Evolutionary conservation across 1,139 yeast genomes (phyloP).

Genomic region (Kurtzmaniella quercitrusa): DNA sequence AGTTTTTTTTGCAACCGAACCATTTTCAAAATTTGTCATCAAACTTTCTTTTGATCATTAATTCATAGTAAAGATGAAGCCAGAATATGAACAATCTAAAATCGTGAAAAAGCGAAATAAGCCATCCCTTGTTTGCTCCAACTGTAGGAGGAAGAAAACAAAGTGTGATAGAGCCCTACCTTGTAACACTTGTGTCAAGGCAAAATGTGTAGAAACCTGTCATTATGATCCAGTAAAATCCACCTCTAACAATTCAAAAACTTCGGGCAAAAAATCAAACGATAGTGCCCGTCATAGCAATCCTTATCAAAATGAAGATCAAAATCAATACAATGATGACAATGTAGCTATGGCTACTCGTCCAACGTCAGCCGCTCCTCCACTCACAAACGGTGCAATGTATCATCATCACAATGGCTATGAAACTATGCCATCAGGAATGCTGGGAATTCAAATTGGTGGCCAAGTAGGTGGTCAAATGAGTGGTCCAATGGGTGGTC

Average conservation of each 20-base stretch:
- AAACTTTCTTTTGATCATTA: neutral
- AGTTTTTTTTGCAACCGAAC: neutral
- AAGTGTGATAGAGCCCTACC: constrained; percentile 27
- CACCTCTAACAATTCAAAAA: neutral
- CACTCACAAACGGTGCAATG: neutral
- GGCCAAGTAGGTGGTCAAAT: neutral
- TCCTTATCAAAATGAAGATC: no score
- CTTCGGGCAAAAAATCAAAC: neutral
- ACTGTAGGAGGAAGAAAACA: constrained; percentile 25
- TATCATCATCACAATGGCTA: neutral
- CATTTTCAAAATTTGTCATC: neutral
- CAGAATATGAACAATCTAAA: neutral
- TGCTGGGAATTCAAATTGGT: neutral
- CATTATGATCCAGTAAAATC: constrained; percentile 11
- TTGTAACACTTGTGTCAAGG: constrained; percentile 23
- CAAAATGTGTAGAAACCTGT: constrained; percentile 15
- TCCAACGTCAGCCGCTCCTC: neutral
- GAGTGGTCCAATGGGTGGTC: no score
- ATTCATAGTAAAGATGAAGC: neutral
- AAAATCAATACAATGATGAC: no score
- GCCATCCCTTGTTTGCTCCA: constrained; percentile 24
- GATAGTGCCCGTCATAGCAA: no score
- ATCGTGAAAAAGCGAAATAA: constrained; percentile 17
- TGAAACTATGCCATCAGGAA: neutral
- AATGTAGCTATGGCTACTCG: neutral